These are phyloP conservation scores for Lathyrus aphaca DNA, from an alignment of 306 rosid genomes.

Conservation along the genomic window DNA sequence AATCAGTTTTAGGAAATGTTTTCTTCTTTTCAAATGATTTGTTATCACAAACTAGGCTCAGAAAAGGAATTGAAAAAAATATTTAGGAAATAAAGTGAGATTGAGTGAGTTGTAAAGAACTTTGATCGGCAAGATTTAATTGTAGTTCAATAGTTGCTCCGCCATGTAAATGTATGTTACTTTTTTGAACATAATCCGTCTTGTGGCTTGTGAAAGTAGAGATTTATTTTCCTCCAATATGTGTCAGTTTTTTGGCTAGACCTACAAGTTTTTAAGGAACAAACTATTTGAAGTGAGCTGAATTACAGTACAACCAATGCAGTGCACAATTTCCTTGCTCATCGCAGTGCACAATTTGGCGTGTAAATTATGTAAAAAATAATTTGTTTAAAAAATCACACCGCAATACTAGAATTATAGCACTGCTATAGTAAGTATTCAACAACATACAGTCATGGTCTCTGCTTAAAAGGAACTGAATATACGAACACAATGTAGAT, in stretches of 20 bases:
- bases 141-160: constrained; percentile 44
- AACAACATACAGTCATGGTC: constrained; percentile 2
- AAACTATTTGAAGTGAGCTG: constrained; percentile 14
- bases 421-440: too few relatives aligned
- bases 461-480: constrained; percentile 2
- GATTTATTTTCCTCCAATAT: constrained; percentile 26
- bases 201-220: constrained; percentile 26
- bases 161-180: constrained; percentile 54
- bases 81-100: constrained; percentile 37
- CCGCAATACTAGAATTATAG: too few relatives aligned
- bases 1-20: constrained; percentile 32
- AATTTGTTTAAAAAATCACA: too few relatives aligned
- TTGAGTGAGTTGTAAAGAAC: constrained; percentile 39
- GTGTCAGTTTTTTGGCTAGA: constrained; percentile 24
- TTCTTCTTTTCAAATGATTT: constrained; percentile 19
- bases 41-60: constrained; percentile 39
- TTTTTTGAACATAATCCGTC: constrained; percentile 35
- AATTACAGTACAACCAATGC: constrained; percentile 13
- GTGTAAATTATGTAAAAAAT: too few relatives aligned
- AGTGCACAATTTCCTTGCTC: background rate
- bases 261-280: constrained; percentile 20
- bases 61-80: constrained; percentile 29
- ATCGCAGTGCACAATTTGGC: background rate
- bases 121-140: constrained; percentile 30
- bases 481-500: background rate